Evolutionary conservation across 306 rosid species (phyloP), one percentile per base, ranked within the genome.

Genomic region (Sindora glabra): DNA sequence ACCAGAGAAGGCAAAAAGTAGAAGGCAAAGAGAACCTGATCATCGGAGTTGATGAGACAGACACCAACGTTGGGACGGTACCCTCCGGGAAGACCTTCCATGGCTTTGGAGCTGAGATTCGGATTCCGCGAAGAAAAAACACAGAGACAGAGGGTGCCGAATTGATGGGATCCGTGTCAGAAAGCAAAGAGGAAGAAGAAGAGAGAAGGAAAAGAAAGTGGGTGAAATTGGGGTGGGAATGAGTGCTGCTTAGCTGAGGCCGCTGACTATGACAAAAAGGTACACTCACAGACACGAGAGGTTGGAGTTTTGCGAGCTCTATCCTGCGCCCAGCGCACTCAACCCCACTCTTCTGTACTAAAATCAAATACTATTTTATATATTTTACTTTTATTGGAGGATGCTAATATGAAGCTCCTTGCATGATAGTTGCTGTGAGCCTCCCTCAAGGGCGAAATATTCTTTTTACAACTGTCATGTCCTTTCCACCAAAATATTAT

Each of bases 51-150:
- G 75, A 89, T 80, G 77, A 92, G 95, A 74, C 98, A 92, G 67
- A 92, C 92, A 40, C 98, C 98, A 40, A 92, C 94, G 95, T 92
- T 92, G 40, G 98, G 98, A 59, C 96, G 98, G 59, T 92, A 92
- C 52, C 98, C 98, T 65, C 76, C 66, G 8, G 98, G 98, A 18
- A 92, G 89, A 81, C 63, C 82, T 55, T 92, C 96, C 98, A 92
- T 90, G 65, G 68, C 11, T 71, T 34, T 27, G 37, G 4, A 17
- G 61, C 45, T 55, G n/a, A n/a, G n/a, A n/a, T n/a, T n/a, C n/a
- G n/a, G n/a, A n/a, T n/a, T n/a, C n/a, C n/a, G n/a, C n/a, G n/a
- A n/a, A n/a, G n/a, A n/a, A n/a, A 18, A n/a, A 46, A 59, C 10
- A 24, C 12, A 30, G 59, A 18, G 44, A 15, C 15, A 40, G 6